Base-by-base conservation (phyloP, 306 rosid genomes). In the Inga leiocalycina region DNA sequence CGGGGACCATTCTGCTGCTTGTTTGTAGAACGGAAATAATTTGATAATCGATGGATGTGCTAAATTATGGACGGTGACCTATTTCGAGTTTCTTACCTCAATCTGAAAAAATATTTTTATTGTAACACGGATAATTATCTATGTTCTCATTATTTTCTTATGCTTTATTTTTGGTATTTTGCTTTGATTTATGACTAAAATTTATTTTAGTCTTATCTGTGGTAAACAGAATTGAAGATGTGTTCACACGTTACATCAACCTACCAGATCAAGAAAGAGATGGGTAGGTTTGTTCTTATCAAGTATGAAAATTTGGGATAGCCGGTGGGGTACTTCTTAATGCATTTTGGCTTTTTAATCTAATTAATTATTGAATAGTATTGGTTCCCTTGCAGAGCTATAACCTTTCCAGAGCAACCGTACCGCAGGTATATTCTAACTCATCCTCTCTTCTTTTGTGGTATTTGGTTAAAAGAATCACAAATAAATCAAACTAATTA, bases 241-340 rank as follows among this genome's bases (percentile, higher is more conserved):
- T 71, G 5, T 71, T 71, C 57, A 11, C 76, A 12, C 76, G 57
- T 4, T 71, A 44, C 39, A 71, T 71, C 32, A 71, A 71, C 14
- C 57, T 71, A 10, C 57, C 76, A 2, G 76, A 71, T 6, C 76
- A 71, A 71, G 76, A 71, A 71, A 71, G 76, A 45, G 76, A 44
- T 11, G 39, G 57, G 76, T 71, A 71, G 45, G 76, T 22, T 45
- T 20, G 45, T 41, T 39, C 48, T 71, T 41, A 41, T 69, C 12
- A n/a, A 10, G 52, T 2, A n/a, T 70, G 15, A 3, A 19, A n/a
- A 70, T 70, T 41, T 70, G 34, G 51, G 11, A 43, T 43, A 2
- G 10, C 75, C 0, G 6, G 27, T 44, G 14, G 8, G 24, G 27
- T 20, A 56, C 6, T 71, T 12, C 20, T 43, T 22, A 12, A 43